Base-by-base conservation (phyloP, 371 early-diverging fungal species). In the Apophysomyces variabilis region DNA sequence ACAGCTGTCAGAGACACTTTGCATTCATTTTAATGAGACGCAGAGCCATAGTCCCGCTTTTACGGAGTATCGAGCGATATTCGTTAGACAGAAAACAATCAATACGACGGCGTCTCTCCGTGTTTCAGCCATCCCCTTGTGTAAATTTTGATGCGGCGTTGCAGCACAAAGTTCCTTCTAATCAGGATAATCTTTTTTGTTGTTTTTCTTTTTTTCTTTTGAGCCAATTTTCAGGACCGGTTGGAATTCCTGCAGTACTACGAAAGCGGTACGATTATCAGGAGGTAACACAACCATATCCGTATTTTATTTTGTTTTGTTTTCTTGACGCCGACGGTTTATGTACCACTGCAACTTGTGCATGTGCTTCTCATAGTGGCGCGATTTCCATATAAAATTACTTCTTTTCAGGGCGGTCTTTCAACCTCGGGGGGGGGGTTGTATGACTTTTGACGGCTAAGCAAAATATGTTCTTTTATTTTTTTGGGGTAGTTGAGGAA, bases 331-430 rank as follows among this genome's bases (percentile, higher is more conserved):
- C 21, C 21, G 54, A 50, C 5, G 21, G 21, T 21, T 50, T 11
- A 18, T 26, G 54, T 50, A 50, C 21, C 54, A 50, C 47, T 7
- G 4, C 47, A n/a, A 50, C 3, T 21, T 50, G 54, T 21, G 54
- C 54, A 50, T 50, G 54, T 50, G 54, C 21, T 50, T 21, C 54
- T 26, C 21, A 50, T 21, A 9, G 54, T 50, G 54, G 54, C 54
- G 54, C 54, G 54, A 50, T 50, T 50, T 18, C 54, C 54, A 50
- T 50, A 50, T 50, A 50, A 50, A 50, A 41, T 26, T 26, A 26
- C 54, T 9, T 21, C 16, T 21, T 50, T 50, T 50, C 54, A 21
- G 7, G 16, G 54, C 54, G 54, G 54, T 18, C 3, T 50, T 5
- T 13, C 54, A 21, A 8, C 9, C 21, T 50, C 54, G 32, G 54